Percentiles rank a stretch among this genome's conserved stretches.
phyloP scores from a whole-genome alignment of 176 grass and related monocot species.

The Dendrocalamus sinicus region DNA sequence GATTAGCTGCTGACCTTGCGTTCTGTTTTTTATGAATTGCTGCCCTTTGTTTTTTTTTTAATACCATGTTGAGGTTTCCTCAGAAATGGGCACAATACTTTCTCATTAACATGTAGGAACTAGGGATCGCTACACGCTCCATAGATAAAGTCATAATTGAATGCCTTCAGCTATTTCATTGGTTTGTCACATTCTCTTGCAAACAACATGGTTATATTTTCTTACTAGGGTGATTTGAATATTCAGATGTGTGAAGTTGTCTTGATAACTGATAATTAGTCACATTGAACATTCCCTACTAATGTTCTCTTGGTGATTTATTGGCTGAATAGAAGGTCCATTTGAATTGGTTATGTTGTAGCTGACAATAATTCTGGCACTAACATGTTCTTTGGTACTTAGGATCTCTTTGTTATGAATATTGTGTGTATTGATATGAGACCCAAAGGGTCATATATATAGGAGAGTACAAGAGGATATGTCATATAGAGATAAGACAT shows the following conservation, averaged over 20 bases:
- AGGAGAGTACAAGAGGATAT: too few species aligned
- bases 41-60: neutral
- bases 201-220: neutral
- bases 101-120: neutral
- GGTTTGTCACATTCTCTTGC: neutral
- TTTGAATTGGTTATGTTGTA: neutral
- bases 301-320: neutral
- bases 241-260: neutral
- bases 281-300: neutral
- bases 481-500: too few species aligned
- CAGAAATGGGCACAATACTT: neutral
- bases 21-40: neutral
- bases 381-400: neutral
- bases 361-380: neutral
- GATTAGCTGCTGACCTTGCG: neutral
- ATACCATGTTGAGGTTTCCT: neutral
- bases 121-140: neutral
- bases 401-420: too few species aligned
- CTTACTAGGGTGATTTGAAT: neutral
- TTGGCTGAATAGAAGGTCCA: neutral
- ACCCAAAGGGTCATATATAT: too few species aligned
- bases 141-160: neutral
- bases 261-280: neutral
- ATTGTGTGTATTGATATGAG: too few species aligned
- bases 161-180: slow-evolving; percentile 13